These are phyloP conservation scores for Roridomyces roridus DNA, from an alignment of 768 basidiomycete genomes.

Conservation along the genomic window DNA sequence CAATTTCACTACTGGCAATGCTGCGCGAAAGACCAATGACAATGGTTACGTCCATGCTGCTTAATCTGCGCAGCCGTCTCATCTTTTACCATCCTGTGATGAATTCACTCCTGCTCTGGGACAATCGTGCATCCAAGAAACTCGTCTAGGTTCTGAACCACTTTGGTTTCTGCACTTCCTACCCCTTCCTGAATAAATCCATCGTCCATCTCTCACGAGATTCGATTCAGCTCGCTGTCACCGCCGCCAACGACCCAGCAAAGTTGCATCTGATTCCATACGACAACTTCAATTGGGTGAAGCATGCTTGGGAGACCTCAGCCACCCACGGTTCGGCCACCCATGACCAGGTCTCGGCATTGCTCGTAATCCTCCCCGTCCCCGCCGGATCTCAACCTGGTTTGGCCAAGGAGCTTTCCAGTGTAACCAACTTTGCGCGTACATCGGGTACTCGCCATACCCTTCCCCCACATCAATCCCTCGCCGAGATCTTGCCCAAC, in stretches of 20 bases:
- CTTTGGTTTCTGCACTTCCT: conserved; percentile 22
- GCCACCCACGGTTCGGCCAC: conserved; percentile 14
- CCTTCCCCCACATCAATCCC: not conserved
- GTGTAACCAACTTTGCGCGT: not conserved
- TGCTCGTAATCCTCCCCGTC: conserved; percentile 16
- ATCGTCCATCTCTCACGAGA: conserved; percentile 18
- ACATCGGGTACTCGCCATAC: not conserved
- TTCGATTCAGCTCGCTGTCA: not conserved
- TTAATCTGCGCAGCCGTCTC: conserved; percentile 8
- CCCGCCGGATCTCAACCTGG: not conserved
- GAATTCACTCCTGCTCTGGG: conserved; percentile 26
- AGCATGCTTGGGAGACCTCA: conserved; percentile 19
- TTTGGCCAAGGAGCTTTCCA: not conserved
- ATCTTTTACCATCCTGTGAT: conserved; percentile 19
- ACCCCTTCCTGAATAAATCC: conserved; percentile 10
- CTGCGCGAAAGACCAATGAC: not conserved
- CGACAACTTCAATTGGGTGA: conserved; percentile 32
- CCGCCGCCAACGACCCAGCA: conserved; percentile 20
- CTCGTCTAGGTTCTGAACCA: conserved; percentile 22
- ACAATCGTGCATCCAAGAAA: conserved; percentile 20
- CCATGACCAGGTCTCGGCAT: conserved; percentile 31
- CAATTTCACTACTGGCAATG: not conserved
- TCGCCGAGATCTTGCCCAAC: not conserved
- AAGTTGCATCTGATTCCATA: conserved; percentile 29
- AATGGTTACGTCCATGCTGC: conserved; percentile 16